phyloP scores from a whole-genome alignment of 1,284 basidiomycete genomes.

The Pseudozyma tsukubaensis region DNA sequence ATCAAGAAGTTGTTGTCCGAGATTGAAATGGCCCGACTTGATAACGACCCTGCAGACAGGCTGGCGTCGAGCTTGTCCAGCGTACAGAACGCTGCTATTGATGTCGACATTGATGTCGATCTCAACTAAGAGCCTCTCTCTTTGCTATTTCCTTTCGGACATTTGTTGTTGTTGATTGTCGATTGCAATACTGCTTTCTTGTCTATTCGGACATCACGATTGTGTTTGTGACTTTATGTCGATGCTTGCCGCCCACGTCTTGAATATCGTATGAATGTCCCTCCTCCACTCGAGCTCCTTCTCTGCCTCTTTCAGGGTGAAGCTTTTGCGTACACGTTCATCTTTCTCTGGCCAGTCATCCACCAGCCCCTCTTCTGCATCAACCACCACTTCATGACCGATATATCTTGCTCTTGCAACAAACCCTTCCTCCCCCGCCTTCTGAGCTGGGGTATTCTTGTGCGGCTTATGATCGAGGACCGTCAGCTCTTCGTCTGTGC shows the following conservation, averaged over 20 bases:
- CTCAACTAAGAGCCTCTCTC: constrained; percentile 23
- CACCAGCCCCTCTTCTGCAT: neutral
- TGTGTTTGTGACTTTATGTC: constrained; percentile 2
- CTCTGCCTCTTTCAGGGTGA: constrained; percentile 45
- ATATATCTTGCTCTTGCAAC: constrained; percentile 55
- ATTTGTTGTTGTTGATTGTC: neutral
- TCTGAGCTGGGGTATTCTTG: constrained; percentile 35
- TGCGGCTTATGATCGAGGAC: constrained; percentile 61
- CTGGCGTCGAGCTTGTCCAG: constrained; percentile 66
- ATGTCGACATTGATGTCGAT: constrained; percentile 50
- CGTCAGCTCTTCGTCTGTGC: neutral
- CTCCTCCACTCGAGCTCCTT: constrained; percentile 52
- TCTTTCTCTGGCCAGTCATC: constrained; percentile 56
- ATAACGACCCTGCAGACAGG: constrained; percentile 69
- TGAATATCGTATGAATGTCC: constrained; percentile 45
- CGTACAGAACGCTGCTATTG: constrained; percentile 38
- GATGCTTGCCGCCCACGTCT: constrained; percentile 19
- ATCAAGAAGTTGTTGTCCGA: constrained; percentile 88
- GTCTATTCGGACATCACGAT: neutral
- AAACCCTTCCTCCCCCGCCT: constrained; percentile 31
- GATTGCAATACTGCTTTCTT: neutral
- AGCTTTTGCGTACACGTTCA: constrained; percentile 47
- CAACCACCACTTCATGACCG: constrained; percentile 49
- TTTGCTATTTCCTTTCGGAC: neutral
- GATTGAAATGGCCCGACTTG: constrained; percentile 96